phyloP scores from a whole-genome alignment of 2,329 filamentous ascomycete species.

The Talaromyces sp. region DNA sequence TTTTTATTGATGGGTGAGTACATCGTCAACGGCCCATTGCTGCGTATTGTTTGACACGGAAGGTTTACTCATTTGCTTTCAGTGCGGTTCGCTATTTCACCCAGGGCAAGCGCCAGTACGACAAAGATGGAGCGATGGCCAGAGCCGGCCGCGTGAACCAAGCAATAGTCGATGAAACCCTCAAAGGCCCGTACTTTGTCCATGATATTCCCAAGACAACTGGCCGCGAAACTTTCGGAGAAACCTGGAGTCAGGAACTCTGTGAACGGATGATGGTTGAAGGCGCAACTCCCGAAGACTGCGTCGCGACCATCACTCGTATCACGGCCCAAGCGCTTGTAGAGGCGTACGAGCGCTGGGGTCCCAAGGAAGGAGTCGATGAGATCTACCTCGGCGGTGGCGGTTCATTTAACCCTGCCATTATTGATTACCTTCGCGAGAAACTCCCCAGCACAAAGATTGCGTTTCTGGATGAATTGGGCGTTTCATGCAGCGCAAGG shows the following conservation, averaged over 20 bases:
- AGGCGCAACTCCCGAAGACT: slow-evolving; percentile 48
- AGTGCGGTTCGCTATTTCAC: slow-evolving; percentile 50
- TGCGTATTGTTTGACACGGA: too few species aligned
- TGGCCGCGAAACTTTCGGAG: slow-evolving; percentile 55
- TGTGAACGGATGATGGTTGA: slow-evolving; percentile 12
- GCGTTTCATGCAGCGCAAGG: slow-evolving; percentile 18
- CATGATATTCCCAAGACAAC: slow-evolving; percentile 54
- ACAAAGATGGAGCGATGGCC: slow-evolving; percentile 49
- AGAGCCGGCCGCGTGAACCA: slow-evolving; percentile 47
- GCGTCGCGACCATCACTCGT: slow-evolving; percentile 56
- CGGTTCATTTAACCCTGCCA: slow-evolving; percentile 57
- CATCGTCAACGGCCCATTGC: too few species aligned
- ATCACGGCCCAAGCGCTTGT: slow-evolving; percentile 57
- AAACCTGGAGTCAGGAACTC: slow-evolving; percentile 44
- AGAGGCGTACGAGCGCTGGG: slow-evolving; percentile 46
- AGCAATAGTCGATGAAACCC: slow-evolving; percentile 48
- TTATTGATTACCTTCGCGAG: slow-evolving; percentile 49
- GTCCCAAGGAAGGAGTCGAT: slow-evolving; percentile 42
- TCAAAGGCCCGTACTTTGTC: slow-evolving; percentile 49
- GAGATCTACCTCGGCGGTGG: slow-evolving; percentile 61
- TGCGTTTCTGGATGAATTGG: slow-evolving; percentile 17
- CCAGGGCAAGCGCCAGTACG: slow-evolving; percentile 46
- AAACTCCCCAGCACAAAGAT: slow-evolving; percentile 22
- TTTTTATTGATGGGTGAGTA: slow-evolving; percentile 47
- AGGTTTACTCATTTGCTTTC: too few species aligned